phyloP scores from a whole-genome alignment of 352 stramenopile species.

The Phytophthora ramorum region DNA sequence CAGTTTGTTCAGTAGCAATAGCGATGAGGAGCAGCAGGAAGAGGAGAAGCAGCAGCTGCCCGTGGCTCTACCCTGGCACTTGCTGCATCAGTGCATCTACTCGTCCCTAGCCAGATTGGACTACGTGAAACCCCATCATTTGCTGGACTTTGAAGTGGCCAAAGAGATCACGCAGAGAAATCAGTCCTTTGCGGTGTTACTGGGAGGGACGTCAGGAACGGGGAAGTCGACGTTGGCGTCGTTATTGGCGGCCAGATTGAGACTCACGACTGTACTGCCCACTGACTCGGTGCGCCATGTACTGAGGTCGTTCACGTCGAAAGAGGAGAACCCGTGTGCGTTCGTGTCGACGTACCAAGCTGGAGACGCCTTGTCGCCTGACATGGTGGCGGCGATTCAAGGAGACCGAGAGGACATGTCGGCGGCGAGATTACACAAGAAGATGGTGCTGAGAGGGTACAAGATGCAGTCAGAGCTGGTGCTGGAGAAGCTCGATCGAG shows the following conservation, averaged over 20 bases:
- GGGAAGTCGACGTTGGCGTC: conserved; percentile 89
- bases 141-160: conserved; percentile 85
- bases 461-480: conserved; percentile 85
- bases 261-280: conserved; percentile 84
- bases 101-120: conserved; percentile 77
- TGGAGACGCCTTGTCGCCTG: conserved; percentile 69
- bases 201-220: conserved; percentile 87
- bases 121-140: conserved; percentile 87
- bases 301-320: conserved; percentile 80
- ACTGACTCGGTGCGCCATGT: conserved; percentile 90
- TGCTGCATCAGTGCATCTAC: conserved; percentile 86
- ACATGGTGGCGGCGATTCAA: conserved; percentile 59
- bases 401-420: conserved; percentile 61
- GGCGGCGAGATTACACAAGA: conserved; percentile 78
- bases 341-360: conserved; percentile 91
- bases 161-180: conserved; percentile 90
- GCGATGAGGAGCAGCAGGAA: conserved; percentile 14
- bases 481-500: conserved; percentile 82
- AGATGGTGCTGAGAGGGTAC: conserved; percentile 83
- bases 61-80: conserved; percentile 66
- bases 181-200: conserved; percentile 85
- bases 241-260: conserved; percentile 73
- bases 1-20: conserved; percentile 19
- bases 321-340: conserved; percentile 78
- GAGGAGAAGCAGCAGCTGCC: conserved; percentile 2